phyloP scores from a whole-genome alignment of 176 grass and related monocot genomes.

The Musa schizocarpa region DNA sequence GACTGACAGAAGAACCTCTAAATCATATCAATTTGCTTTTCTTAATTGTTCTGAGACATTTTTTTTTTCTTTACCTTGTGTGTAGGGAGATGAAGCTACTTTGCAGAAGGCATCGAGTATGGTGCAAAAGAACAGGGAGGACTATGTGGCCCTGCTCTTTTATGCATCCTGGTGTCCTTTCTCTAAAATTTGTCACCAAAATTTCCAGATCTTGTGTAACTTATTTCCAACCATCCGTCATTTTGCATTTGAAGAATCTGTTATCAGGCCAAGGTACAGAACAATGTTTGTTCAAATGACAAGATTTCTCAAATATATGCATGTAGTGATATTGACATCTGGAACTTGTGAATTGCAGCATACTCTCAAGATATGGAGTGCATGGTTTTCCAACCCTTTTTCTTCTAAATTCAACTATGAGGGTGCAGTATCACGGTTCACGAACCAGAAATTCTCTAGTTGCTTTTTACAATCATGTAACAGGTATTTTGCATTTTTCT shows the following conservation, averaged over 20 bases:
- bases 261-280: conserved; percentile 19
- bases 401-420: conserved; percentile 12
- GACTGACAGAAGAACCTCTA: no score
- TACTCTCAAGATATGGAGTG: conserved; percentile 14
- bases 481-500: not conserved
- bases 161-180: conserved; percentile 32
- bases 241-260: conserved; percentile 31
- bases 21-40: not conserved
- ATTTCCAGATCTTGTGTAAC: conserved; percentile 20
- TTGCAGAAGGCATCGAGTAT: conserved; percentile 16
- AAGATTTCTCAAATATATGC: not conserved
- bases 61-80: not conserved
- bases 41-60: not conserved
- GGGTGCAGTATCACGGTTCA: not conserved
- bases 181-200: conserved; percentile 18
- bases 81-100: conserved; percentile 22
- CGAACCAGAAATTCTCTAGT: conserved; percentile 2
- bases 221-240: conserved; percentile 21
- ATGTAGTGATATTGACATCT: not conserved
- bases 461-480: not conserved
- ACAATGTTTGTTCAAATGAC: not conserved
- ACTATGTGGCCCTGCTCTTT: conserved; percentile 19
- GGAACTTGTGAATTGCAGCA: not conserved
- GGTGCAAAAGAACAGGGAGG: conserved; percentile 11
- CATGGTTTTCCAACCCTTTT: conserved; percentile 11